Conservation (phyloP, 2,329 filamentous ascomycete species). For the Fusarium proliferatum region DNA sequence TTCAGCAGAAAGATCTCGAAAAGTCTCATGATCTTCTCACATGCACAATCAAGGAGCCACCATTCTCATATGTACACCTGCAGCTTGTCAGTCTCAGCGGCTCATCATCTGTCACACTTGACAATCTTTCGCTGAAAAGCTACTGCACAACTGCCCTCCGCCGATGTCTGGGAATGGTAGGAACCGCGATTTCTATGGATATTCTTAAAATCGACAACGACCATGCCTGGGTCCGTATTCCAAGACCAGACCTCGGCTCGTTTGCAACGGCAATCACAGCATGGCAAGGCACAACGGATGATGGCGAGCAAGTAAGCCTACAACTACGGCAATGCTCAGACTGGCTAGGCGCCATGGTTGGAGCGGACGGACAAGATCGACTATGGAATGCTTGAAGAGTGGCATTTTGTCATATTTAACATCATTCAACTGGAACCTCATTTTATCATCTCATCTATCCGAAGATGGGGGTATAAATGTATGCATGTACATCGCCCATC, state of each 20-base stretch:
- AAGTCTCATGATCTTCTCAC: conserved; percentile 62
- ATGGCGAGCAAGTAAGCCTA: conserved; percentile 61
- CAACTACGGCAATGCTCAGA: conserved; percentile 68
- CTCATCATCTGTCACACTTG: conserved; percentile 54
- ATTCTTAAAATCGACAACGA: conserved; percentile 69
- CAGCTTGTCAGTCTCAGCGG: conserved; percentile 53
- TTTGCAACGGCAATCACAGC: conserved; percentile 74
- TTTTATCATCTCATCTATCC: conserved; percentile 32
- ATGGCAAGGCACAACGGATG: conserved; percentile 64
- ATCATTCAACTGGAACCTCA: conserved; percentile 33
- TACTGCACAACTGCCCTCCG: conserved; percentile 72
- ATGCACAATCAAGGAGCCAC: conserved; percentile 62
- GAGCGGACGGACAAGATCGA: conserved; percentile 55
- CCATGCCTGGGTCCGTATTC: conserved; percentile 73
- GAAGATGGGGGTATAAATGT: conserved; percentile 45
- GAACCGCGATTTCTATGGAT: conserved; percentile 75
- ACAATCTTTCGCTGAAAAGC: conserved; percentile 70
- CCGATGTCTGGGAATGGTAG: conserved; percentile 77
- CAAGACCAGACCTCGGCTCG: conserved; percentile 67
- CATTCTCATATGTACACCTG: conserved; percentile 68
- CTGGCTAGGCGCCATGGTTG: conserved; percentile 71
- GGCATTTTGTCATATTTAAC: conserved; percentile 26
- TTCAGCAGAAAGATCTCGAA: conserved; percentile 47
- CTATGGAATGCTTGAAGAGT: conserved; percentile 59
- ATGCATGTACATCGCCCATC: conserved; percentile 43